Base-by-base conservation (phyloP, 139 green algal species). In the Eudorina sp. region DNA sequence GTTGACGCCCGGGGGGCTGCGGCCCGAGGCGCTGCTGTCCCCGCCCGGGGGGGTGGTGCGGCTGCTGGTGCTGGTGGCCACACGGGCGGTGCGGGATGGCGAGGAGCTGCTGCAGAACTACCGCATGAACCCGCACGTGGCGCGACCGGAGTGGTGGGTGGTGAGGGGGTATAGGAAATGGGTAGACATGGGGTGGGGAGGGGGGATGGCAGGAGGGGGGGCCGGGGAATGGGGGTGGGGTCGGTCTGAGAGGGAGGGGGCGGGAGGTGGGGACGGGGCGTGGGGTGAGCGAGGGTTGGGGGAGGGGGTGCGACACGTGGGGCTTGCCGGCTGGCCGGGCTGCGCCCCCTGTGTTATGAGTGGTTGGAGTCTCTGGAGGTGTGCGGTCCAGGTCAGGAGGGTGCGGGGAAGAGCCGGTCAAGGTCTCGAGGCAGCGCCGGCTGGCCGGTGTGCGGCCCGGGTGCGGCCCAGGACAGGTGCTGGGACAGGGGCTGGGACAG, bases 61-160 rank as follows among this genome's bases (percentile, higher is more conserved):
- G 53, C 48, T 91, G 79, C 68, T 86, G 43, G 69, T 88, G n/a
- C 58, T 83, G 40, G 60, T 90, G 58, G 60, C 75, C 31, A 72
- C 41, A 7, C 29, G 75, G 36, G 45, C 6, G 9, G 31, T 84
- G 5, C 34, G 45, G 29, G 64, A 62, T 40, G 76, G 84, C 27
- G 89, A 90, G 77, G 84, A 92, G 89, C 31, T 92, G 53, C 68
- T 92, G 45, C 89, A 88, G 36, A 85, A 92, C 83, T 92, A 92
- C 89, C 83, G 89, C 0, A 84, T 92, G 64, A 92, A 79, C 84
- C 89, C 89, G 23, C 40, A 84, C 36, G 78, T 86, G 34, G 34
- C 31, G 43, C 83, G 89, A 21, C 89, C 89, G 25, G 83, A 84
- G 1, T 92, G 89, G 83, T 88, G 83, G 4, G 83, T 81, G n/a